These are phyloP conservation scores for Calocybe gangraenosa DNA, from an alignment of 768 basidiomycete genomes.

Conservation along the genomic window DNA sequence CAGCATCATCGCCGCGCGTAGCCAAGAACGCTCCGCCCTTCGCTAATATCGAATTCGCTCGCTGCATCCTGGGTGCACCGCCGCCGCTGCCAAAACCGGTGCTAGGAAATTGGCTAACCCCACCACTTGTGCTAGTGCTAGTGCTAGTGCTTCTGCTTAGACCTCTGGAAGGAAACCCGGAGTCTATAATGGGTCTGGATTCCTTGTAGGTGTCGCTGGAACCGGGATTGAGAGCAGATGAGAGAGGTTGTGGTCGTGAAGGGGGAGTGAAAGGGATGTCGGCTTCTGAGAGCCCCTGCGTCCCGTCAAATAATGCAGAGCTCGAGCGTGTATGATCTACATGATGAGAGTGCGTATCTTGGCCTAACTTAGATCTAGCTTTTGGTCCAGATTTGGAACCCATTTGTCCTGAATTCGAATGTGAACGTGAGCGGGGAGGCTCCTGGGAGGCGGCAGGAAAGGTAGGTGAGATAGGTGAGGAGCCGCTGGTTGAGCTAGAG, in stretches of 20 bases:
- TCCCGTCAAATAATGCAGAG: conserved; percentile 16
- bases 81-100: conserved; percentile 5
- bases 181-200: conserved; percentile 8
- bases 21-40: conserved; percentile 18
- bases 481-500: conserved; percentile 37
- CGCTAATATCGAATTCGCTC: conserved; percentile 11
- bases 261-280: conserved; percentile 10
- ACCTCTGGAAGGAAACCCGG: conserved; percentile 9
- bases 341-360: too few species aligned
- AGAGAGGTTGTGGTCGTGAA: too few species aligned
- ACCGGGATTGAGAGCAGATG: too few species aligned
- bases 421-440: too few species aligned
- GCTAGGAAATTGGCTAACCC: conserved; percentile 8
- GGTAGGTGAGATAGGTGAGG: conserved; percentile 35
- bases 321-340: too few species aligned
- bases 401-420: too few species aligned
- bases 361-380: too few species aligned
- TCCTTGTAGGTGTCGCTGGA: not conserved
- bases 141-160: not conserved
- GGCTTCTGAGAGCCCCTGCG: conserved; percentile 12
- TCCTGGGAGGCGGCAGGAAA: conserved; percentile 14
- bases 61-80: not conserved
- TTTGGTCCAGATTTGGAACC: too few species aligned
- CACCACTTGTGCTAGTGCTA: not conserved
- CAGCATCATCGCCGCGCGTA: conserved; percentile 6